A percentile compares a stretch with the other conserved stretches of the same genome.
Evolutionary conservation across 495 filamentous ascomycete genomes (phyloP).

Genomic region (Neurospora terricola): DNA sequence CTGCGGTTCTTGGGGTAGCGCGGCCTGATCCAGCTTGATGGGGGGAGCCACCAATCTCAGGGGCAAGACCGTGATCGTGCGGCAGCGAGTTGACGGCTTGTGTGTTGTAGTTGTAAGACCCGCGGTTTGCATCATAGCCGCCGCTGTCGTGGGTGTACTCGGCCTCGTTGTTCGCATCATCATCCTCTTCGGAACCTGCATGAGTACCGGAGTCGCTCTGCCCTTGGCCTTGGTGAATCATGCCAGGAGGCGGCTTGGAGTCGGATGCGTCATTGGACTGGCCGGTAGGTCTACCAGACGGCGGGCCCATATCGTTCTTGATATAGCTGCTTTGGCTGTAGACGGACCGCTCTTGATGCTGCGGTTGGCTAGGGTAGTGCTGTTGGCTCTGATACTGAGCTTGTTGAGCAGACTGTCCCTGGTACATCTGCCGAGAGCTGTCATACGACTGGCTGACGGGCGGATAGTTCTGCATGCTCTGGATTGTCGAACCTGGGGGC

Average conservation of each 20-base stretch:
- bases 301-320: constrained; percentile 89
- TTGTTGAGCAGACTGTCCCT: constrained; percentile 59
- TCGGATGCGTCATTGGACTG: constrained; percentile 53
- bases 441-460: constrained; percentile 67
- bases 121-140: constrained; percentile 57
- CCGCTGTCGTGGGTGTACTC: constrained; percentile 74
- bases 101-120: constrained; percentile 65
- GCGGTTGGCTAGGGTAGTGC: constrained; percentile 41
- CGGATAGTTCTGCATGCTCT: constrained; percentile 67
- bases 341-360: constrained; percentile 57
- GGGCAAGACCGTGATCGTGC: constrained; percentile 66
- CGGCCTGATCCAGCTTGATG: constrained; percentile 79
- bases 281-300: constrained; percentile 50
- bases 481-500: constrained; percentile 67
- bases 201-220: constrained; percentile 46
- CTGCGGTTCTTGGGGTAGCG: constrained; percentile 71
- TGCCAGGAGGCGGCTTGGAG: constrained; percentile 56
- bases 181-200: constrained; percentile 59
- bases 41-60: constrained; percentile 83
- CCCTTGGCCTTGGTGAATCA: constrained; percentile 42
- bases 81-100: constrained; percentile 53
- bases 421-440: constrained; percentile 68
- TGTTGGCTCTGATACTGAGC: constrained; percentile 46
- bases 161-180: constrained; percentile 63
- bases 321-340: constrained; percentile 64